Base-by-base conservation (phyloP, 2,329 filamentous ascomycete genomes). In the Lecanicillium sp. region DNA sequence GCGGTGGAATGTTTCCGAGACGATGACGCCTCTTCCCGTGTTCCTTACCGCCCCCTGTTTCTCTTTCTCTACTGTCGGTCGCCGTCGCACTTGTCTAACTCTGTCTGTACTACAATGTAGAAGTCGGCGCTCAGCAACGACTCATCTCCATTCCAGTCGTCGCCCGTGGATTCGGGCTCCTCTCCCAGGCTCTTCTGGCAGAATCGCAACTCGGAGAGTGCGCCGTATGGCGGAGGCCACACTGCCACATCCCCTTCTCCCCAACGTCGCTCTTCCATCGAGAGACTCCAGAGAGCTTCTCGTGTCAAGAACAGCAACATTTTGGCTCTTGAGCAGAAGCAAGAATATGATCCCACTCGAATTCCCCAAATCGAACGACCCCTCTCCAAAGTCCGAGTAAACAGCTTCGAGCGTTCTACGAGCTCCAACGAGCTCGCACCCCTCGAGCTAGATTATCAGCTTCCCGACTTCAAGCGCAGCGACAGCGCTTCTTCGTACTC, bases 221-320 rank as follows among this genome's bases (percentile, higher is more conserved):
- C 88, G 61, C 59, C 71, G 41, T 78, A 78, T 47, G 70, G 75
- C 45, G 69, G 71, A 42, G 71, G 77, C 36, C 61, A 29, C 18
- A 34, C 35, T 9, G 22, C 65, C 20, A 69, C 73, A 31, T 79
- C 83, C 9, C 77, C 81, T 7, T 82, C 83, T 33, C 80, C 85
- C 16, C 81, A 78, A 42, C 84, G 86, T 54, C 82, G 90, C 56
- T 85, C 86, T 33, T 96, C 90, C 14, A 89, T 98, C 49, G 92
- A 98, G 72, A 89, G 89, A 55, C 73, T 98, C 43, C 94, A 95
- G 66, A 86, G 83, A 58, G 89, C 88, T 22, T 95, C 90, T 40
- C 84, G 92, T 44, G 92, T 98, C 53, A 95, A 90, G 73, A 96
- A 95, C 68, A 95, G 90, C 73, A 94, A 83, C 65, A 95, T 96